Evolutionary conservation across 768 basidiomycete genomes (phyloP), one percentile per base, ranked within the genome.

Genomic region (Naganishia onofrii): DNA sequence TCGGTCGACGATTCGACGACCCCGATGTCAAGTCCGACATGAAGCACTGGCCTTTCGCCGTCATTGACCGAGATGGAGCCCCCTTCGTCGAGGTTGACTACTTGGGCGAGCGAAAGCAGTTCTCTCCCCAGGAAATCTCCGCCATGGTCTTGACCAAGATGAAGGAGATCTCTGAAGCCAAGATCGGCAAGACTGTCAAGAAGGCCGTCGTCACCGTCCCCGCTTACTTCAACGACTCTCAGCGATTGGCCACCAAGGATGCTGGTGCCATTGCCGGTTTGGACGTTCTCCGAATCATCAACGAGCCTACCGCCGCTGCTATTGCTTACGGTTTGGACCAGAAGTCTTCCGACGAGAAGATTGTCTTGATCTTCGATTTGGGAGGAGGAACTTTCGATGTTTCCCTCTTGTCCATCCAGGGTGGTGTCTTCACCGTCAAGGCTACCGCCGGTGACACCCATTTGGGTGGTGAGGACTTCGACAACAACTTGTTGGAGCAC

Each of bases 311-410:
- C 67, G 96, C 96, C 64, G 96, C 96, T 70, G 96, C 96, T 80
- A 97, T 99, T 76, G 96, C 96, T 63, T 97, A 97, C 82, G 96
- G 96, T 80, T 83, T 85, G 72, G 96, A 98, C 83, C 90, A 91
- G 80, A 92, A 96, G 84, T 88, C 90, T 79, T 92, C 91, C 83
- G 84, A 87, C 71, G 95, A 98, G 86, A 93, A 92, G 84, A 97
- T 95, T 80, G 95, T 99, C 71, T 89, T 99, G 81, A 98, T 99
- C 82, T 99, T 99, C 86, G 95, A 99, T 86, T 87, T 99, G 70
- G 95, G 95, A 81, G 95, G 95, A 85, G 95, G 95, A 85, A 99
- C 96, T 75, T 98, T 99, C 85, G 96, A 98, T 90, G 96, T 98
- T 68, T 99, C 96, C 67, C 88, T 99, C 68, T 87, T 99, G 75